Conservation (phyloP, 768 basidiomycete genomes). For the Leucocoprinus leucothites region DNA sequence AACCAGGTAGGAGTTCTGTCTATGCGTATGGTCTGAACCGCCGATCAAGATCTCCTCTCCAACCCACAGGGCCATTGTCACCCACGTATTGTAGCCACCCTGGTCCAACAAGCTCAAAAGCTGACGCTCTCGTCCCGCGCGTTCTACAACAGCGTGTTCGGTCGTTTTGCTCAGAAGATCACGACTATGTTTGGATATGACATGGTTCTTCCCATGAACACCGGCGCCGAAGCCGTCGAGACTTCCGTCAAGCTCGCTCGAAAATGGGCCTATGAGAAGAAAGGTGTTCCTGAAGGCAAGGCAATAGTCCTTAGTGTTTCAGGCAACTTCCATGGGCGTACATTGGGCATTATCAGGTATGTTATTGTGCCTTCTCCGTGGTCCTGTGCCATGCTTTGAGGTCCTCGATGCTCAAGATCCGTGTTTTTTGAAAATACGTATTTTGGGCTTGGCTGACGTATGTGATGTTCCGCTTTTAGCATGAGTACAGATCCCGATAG, state of each 20-base stretch:
- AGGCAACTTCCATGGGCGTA: conserved; percentile 96
- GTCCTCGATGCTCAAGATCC: neutral
- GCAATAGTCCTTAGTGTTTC: conserved; percentile 84
- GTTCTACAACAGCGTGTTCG: conserved; percentile 92
- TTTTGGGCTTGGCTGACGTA: conserved; percentile 3
- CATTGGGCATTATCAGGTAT: conserved; percentile 81
- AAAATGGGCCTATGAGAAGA: conserved; percentile 95
- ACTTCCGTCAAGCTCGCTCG: conserved; percentile 93
- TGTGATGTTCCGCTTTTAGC: conserved; percentile 32
- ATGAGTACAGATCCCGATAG: conserved; percentile 96
- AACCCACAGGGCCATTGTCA: conserved; percentile 79
- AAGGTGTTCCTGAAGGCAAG: conserved; percentile 74
- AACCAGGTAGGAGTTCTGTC: conserved; percentile 62
- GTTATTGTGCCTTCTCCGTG: conserved; percentile 18
- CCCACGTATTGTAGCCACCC: conserved; percentile 77
- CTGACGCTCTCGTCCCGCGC: conserved; percentile 94
- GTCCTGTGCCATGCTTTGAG: neutral
- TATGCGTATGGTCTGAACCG: neutral
- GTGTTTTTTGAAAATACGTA: neutral
- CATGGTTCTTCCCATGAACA: conserved; percentile 98
- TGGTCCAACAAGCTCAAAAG: conserved; percentile 81
- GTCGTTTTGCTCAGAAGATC: conserved; percentile 83
- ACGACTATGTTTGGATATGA: conserved; percentile 87
- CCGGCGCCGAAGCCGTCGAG: conserved; percentile 97
- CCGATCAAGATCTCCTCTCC: neutral